These are phyloP conservation scores for Bolboschoenoplectus hybrid DNA, from an alignment of 202 grass and related monocot genomes.

Conservation along the genomic window DNA sequence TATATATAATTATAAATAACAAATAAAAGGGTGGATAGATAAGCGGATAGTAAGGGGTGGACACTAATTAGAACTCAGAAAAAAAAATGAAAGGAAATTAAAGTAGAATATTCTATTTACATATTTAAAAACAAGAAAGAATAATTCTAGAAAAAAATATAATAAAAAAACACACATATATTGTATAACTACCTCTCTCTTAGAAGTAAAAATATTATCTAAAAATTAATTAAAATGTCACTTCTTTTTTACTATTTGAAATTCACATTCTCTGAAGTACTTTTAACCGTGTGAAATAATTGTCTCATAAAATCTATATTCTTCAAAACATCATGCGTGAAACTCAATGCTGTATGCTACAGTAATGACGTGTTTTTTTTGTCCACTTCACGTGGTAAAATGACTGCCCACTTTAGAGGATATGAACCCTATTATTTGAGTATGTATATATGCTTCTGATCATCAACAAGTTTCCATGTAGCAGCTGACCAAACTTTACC, in stretches of 20 bases:
- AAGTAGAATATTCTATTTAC: conserved; percentile 19
- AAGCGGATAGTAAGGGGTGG: no score
- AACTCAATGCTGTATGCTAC: no score
- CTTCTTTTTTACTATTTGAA: neutral
- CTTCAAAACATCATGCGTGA: no score
- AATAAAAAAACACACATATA: neutral
- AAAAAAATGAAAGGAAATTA: neutral
- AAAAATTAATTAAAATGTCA: neutral
- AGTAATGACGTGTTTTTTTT: no score
- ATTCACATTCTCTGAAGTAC: no score
- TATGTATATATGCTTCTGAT: neutral
- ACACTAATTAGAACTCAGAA: neutral
- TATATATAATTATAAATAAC: no score
- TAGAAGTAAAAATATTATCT: neutral
- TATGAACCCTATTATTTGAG: neutral
- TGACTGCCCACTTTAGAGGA: no score
- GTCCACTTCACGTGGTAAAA: no score
- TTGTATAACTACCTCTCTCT: neutral
- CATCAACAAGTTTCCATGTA: conserved; percentile 20
- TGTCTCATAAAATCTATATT: no score
- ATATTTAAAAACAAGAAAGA: neutral
- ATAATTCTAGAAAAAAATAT: conserved; percentile 6
- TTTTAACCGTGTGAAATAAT: no score
- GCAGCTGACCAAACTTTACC: conserved; percentile 32
- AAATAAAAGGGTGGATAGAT: no score